Percentiles rank a stretch among this genome's conserved stretches.
Conservation (phyloP, 805 yeast genomes). For the Candida dendrica region DNA sequence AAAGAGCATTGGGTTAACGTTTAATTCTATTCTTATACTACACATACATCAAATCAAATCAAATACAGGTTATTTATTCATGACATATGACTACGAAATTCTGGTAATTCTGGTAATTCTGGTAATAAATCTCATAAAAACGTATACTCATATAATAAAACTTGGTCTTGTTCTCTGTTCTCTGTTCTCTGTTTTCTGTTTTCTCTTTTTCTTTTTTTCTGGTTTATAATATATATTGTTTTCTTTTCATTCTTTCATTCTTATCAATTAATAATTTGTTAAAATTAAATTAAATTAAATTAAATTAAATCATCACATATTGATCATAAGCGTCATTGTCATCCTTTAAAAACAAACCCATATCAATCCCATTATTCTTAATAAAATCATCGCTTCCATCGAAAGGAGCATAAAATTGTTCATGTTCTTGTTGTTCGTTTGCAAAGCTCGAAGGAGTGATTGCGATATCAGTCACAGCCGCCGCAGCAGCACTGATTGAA, state of each 20-base stretch:
- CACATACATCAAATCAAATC: background rate
- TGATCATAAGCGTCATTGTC: slow-evolving; percentile 7
- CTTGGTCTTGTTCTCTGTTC: background rate
- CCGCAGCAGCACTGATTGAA: background rate
- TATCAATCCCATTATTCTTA: slow-evolving; percentile 2
- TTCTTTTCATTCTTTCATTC: no score
- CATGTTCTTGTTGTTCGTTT: background rate
- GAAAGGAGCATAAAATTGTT: background rate
- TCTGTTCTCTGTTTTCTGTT: background rate
- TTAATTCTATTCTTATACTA: background rate
- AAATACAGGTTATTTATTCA: background rate
- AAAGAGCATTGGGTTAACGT: background rate
- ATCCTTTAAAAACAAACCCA: slow-evolving; percentile 5
- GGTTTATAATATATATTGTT: no score
- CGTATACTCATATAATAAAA: background rate
- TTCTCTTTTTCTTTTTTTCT: background rate
- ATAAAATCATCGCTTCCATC: background rate
- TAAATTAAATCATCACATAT: slow-evolving; percentile 7
- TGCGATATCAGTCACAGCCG: background rate
- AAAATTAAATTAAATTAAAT: no score
- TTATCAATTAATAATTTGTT: no score
- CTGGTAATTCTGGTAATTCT: background rate
- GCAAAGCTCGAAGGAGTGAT: background rate
- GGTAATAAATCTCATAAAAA: background rate
- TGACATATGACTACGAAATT: no score